phyloP scores from a whole-genome alignment of 306 rosid species.

The Cicer cuneatum region DNA sequence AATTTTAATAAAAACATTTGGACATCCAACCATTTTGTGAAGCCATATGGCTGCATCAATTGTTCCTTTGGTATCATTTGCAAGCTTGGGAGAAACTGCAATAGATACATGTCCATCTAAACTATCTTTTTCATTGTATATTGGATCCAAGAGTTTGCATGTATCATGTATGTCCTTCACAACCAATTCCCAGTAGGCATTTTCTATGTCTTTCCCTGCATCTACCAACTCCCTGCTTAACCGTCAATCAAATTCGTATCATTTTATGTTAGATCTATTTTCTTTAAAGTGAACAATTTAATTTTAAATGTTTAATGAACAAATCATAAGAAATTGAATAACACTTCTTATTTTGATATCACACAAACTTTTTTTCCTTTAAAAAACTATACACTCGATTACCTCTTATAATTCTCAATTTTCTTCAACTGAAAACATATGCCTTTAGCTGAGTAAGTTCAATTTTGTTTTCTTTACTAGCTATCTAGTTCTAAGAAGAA shows the following conservation, averaged over 20 bases:
- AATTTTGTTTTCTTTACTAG: too few relatives aligned
- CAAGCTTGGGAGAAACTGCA: conserved; percentile 79
- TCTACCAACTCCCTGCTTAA: conserved; percentile 66
- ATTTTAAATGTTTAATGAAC: not conserved
- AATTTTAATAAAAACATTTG: conserved; percentile 81
- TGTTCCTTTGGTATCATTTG: conserved; percentile 81
- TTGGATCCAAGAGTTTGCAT: conserved; percentile 79
- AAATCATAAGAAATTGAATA: not conserved
- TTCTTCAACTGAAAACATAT: too few relatives aligned
- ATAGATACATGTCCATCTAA: conserved; percentile 91
- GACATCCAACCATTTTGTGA: conserved; percentile 70
- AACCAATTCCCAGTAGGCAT: conserved; percentile 88
- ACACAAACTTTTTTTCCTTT: too few relatives aligned
- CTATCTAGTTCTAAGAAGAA: too few relatives aligned
- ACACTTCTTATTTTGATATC: too few relatives aligned
- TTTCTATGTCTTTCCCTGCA: conserved; percentile 77
- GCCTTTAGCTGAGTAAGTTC: too few relatives aligned
- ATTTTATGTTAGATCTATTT: not conserved
- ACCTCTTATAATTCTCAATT: too few relatives aligned
- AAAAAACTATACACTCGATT: too few relatives aligned
- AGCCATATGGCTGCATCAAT: conserved; percentile 86
- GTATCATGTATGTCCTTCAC: conserved; percentile 94
- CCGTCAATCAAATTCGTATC: conserved; percentile 33
- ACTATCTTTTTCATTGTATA: conserved; percentile 69
- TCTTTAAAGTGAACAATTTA: not conserved